Evolutionary conservation across 2,329 filamentous ascomycete species (phyloP).

Genomic region (Fonsecaea erecta): DNA sequence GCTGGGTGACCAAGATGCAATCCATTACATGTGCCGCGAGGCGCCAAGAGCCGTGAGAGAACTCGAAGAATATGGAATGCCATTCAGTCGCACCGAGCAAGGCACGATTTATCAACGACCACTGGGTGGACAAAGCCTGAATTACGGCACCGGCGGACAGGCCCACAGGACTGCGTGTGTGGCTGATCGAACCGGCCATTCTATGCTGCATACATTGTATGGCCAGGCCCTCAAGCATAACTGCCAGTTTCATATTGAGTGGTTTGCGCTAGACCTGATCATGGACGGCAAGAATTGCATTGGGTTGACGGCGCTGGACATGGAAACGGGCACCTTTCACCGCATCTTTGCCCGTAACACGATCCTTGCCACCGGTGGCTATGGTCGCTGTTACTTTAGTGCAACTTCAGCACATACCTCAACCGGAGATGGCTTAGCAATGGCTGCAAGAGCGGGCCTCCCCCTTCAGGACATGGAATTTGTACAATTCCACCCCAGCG

Average conservation of each 20-base stretch:
- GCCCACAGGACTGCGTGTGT: constrained; percentile 97
- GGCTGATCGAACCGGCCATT: constrained; percentile 94
- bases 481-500: constrained; percentile 98
- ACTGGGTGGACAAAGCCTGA: constrained; percentile 94
- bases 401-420: constrained; percentile 98
- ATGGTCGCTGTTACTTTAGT: constrained; percentile 97
- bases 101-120: constrained; percentile 98
- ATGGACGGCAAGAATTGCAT: constrained; percentile 98
- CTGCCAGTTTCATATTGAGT: constrained; percentile 99
- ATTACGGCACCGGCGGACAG: constrained; percentile 95
- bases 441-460: constrained; percentile 96
- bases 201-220: constrained; percentile 96
- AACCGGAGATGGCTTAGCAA: constrained; percentile 98
- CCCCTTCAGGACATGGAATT: constrained; percentile 99
- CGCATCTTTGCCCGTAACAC: constrained; percentile 88
- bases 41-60: constrained; percentile 60
- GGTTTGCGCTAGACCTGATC: constrained; percentile 93
- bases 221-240: constrained; percentile 96
- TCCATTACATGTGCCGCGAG: constrained; percentile 64
- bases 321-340: constrained; percentile 89
- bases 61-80: constrained; percentile 95
- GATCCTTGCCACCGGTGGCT: constrained; percentile 93
- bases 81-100: constrained; percentile 92
- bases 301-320: constrained; percentile 90
- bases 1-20: constrained; percentile 64